These are phyloP conservation scores for Spathaspora sp. DNA, from an alignment of 805 yeast species.

Conservation along the genomic window DNA sequence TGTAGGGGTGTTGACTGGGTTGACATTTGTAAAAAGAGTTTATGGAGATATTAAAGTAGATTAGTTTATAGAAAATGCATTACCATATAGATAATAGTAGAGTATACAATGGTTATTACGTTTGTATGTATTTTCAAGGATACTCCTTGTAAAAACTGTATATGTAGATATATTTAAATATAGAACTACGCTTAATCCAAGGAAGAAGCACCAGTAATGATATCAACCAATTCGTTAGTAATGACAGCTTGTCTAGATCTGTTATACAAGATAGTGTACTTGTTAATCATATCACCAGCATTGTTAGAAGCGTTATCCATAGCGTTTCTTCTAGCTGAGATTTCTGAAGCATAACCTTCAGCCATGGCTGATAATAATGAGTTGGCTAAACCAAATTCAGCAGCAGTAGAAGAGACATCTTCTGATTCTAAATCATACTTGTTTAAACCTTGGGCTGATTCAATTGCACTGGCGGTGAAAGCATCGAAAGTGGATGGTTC, in stretches of 20 bases:
- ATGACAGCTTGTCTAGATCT: conserved; percentile 99
- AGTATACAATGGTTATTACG: background rate
- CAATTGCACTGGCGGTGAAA: conserved; percentile 68
- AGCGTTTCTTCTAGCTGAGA: conserved; percentile 98
- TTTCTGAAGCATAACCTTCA: conserved; percentile 97
- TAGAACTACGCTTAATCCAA: conserved; percentile 56
- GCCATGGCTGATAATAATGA: conserved; percentile 88
- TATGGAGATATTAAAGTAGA: conserved; percentile 58
- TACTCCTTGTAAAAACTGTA: background rate
- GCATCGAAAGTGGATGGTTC: conserved; percentile 74
- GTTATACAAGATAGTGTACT: conserved; percentile 96
- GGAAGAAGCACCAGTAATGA: conserved; percentile 99
- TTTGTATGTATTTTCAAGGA: background rate
- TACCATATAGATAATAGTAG: no score
- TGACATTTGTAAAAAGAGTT: conserved; percentile 59
- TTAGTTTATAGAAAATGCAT: conserved; percentile 17
- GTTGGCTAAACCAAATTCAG: conserved; percentile 90
- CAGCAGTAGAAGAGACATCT: conserved; percentile 63
- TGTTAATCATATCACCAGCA: conserved; percentile 98
- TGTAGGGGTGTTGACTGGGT: conserved; percentile 65
- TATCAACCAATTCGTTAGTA: conserved; percentile 98
- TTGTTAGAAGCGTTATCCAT: conserved; percentile 99
- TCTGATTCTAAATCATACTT: conserved; percentile 74
- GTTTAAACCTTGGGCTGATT: conserved; percentile 79
- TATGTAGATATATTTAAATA: background rate